Base-by-base conservation (phyloP, 192 early-diverging fungal genomes). In the Neocallimastix lanati region DNA sequence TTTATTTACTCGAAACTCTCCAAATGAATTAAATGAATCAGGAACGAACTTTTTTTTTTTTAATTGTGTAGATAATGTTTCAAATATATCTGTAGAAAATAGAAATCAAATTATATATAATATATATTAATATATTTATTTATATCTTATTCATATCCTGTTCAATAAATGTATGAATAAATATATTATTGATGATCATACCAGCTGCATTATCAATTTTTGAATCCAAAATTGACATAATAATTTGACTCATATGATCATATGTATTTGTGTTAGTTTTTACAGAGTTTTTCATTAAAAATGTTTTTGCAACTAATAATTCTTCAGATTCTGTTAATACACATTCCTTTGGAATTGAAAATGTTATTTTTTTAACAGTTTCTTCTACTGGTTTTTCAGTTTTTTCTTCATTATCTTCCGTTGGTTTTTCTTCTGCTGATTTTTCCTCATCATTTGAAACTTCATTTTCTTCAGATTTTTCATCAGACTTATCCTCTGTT, bases 1-100 rank as follows among this genome's bases (percentile, higher is more conserved):
- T n/a, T n/a, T 36, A 38, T 11, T 29, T 79, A 81, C 80, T 79
- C 76, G 38, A 30, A 80, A 81, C 15, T 40, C 80, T 16, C 38
- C 50, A 36, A 79, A 79, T 28, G 80, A 28, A 29, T 79, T 40
- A 18, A 36, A 30, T 28, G 29, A 36, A 27, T 81, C 80, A 29
- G 76, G 28, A 18, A 35, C 29, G 15, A 81, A 81, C 28, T 79
- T 36, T 28, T 77, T 29, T 9, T 79, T 40, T 79, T 81, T 81
- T 21, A 81, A 9, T 76, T 81, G 77, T 28, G 77, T 38, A 29
- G 80, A 81, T 29, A 81, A 28, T 18, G 36, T 29, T 35, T 81
- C 80, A 28, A 81, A 81, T 28, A 80, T 76, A 28, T 81, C 80
- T 33, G 11, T 33, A 6, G 11, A 33, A 33, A 33, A n/a, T n/a